Base-by-base conservation (phyloP, 495 filamentous ascomycete species). In the Massariosphaeria phaeospora region DNA sequence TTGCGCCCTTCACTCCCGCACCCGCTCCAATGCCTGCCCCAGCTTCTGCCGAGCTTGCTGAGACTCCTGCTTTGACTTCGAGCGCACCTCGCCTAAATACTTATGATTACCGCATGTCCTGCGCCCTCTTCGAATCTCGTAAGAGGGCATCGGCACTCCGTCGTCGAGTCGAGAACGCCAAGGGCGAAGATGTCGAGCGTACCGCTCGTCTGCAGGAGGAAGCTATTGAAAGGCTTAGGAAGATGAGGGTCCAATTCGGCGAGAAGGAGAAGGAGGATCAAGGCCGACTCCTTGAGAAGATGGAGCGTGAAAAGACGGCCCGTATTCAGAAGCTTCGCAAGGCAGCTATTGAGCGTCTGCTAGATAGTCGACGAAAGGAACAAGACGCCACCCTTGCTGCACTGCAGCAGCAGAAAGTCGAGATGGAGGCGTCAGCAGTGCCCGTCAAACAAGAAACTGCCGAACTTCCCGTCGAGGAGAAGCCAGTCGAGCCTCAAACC, bases 301-400 rank as follows among this genome's bases (percentile, higher is more conserved):
- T 59, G 52, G 52, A 70, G 21, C 44, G 59, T 24, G 64, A 71
- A 52, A 63, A 68, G 24, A 42, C 41, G 41, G 13, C 31, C 36
- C 55, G 41, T 23, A 47, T 40, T 13, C 46, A 58, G 47, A 39
- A 31, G 12, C 48, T 47, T 11, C 56, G 56, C 21, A 41, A 34
- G 27, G 43, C 43, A 24, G 42, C 42, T 27, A 36, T 59, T 15
- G 50, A 53, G 26, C 48, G 56, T 20, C 41, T 53, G 8, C 43
- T 59, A 17, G 56, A 59, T 18, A 42, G 18, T 15, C 50, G 56
- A 23, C 48, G 41, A 31, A 59, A 54, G 43, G 48, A 59, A 21
- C 21, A 26, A 3, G 43, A 48, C 20, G 43, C n/a, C 13, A 33
- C 24, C 20, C 29, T 20, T 17, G 46, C 34, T 12, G 21, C 23